These are phyloP conservation scores for Penicillium atrosanguineum DNA, from an alignment of 495 filamentous ascomycete species.

Conservation along the genomic window DNA sequence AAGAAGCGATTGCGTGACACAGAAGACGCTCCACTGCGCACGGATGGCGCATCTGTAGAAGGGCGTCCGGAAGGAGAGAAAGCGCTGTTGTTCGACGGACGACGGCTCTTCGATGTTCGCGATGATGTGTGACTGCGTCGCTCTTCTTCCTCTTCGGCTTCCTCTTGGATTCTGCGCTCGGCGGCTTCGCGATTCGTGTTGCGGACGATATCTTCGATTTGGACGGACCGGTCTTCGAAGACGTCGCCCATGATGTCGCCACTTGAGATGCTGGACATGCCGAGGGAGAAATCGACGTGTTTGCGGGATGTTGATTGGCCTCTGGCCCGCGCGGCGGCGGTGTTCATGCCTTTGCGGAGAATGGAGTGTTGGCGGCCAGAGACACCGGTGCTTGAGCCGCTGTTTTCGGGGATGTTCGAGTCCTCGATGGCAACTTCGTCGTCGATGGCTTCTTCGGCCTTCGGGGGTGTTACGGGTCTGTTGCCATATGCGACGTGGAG, in stretches of 20 bases:
- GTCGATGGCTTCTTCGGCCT: constrained; percentile 8
- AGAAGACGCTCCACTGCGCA: constrained; percentile 30
- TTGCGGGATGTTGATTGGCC: constrained; percentile 56
- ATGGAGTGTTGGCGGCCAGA: constrained; percentile 48
- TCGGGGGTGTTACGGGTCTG: constrained; percentile 20
- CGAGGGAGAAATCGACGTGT: constrained; percentile 74
- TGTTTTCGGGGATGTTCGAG: constrained; percentile 27
- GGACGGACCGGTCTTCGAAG: constrained; percentile 52
- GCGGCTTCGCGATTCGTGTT: constrained; percentile 39
- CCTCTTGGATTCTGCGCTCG: constrained; percentile 47
- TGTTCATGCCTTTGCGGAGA: constrained; percentile 48
- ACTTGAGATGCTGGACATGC: constrained; percentile 58
- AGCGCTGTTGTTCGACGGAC: constrained; percentile 27
- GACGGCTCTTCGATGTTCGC: constrained; percentile 13
- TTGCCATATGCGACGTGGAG: constrained; percentile 53
- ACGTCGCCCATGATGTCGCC: constrained; percentile 67
- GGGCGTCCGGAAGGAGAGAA: constrained; percentile 21
- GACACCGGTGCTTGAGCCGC: constrained; percentile 22
- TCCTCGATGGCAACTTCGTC: constrained; percentile 16
- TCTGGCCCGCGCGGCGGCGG: constrained; percentile 46
- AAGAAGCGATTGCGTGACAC: constrained; percentile 39
- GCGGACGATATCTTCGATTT: constrained; percentile 38
- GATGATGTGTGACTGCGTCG: constrained; percentile 26
- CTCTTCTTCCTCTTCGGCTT: constrained; percentile 40
- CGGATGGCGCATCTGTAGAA: constrained; percentile 37